Conservation (phyloP, 75 land plant species). For the Pinus taeda region DNA sequence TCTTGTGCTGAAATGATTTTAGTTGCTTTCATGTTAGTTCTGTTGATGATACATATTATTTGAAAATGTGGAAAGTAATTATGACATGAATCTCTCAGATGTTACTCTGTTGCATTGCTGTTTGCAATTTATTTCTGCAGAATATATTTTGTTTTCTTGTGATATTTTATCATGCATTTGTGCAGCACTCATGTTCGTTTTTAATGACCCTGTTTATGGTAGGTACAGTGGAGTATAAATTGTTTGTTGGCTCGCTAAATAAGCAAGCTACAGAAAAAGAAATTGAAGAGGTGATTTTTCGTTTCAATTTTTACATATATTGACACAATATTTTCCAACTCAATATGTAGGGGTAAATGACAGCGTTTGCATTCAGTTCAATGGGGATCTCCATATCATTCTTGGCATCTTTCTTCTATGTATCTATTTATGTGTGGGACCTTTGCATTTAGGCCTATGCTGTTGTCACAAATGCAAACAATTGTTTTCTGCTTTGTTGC, state of each 20-base stretch:
- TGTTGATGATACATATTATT: neutral
- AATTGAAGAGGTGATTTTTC: conserved; percentile 56
- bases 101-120: neutral
- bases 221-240: conserved; percentile 89
- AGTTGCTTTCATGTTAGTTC: no score
- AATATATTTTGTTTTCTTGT: neutral
- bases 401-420: no score
- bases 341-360: no score
- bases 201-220: conserved; percentile 5
- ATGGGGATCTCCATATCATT: no score
- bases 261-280: conserved; percentile 91
- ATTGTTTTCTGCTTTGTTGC: no score
- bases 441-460: no score
- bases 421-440: no score
- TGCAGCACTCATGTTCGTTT: conserved; percentile 1
- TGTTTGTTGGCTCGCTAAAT: conserved; percentile 92
- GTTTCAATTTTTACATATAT: no score
- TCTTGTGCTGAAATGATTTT: no score
- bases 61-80: neutral
- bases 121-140: neutral
- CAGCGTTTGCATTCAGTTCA: no score
- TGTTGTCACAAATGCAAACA: no score
- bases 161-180: conserved; percentile 3
- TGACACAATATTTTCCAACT: no score
- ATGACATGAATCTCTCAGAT: neutral